Base-by-base conservation (phyloP, 768 basidiomycete species). In the Psilocybe azurescens region DNA sequence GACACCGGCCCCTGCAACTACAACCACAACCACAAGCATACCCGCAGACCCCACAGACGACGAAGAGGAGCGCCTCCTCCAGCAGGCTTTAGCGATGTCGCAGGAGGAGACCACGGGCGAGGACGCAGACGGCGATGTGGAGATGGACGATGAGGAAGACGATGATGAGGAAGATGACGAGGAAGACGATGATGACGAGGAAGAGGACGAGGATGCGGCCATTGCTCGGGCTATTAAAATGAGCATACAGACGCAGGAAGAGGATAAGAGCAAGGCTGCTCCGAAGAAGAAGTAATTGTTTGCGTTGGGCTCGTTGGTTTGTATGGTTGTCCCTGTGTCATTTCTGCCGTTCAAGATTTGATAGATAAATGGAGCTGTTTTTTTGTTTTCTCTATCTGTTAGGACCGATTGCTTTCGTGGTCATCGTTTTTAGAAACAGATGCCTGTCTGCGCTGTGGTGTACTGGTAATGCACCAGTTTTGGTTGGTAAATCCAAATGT, bases 151-250 rank as follows among this genome's bases (percentile, higher is more conserved):
- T 64, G 81, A 78, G 38, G 94, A 95, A 55, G 80, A 85, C 67
- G 87, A 87, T 3, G 62, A 88, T 83, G 46, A 76, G 89, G 77
- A 13, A 74, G 77, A 10, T 75, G 82, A 88, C 65, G 80, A 78
- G 38, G 94, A 96, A 55, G 93, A 93, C 32, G 62, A 88, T 83
- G 44, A 76, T 89, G 77, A 13, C 74, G 80, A 75, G 3, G 73
- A 71, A 7, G 73, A 88, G 70, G 86, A 86, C 62, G 94, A 96
- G 70, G 96, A 97, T 66, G 95, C 89, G 57, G 95, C 90, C 33
- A 98, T 98, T 72, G 87, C 89, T 50, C 81, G 87, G 50, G 97
- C 97, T 13, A 98, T 97, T 67, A 88, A 87, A 74, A 94, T 97
- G 94, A 97, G 95, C 71, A 90, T 97, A 92, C 83, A 88, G 71